Percentiles rank a stretch among this genome's conserved stretches.
These are phyloP conservation scores for Tuber melanosporum DNA, from an alignment of 495 filamentous ascomycete species.

Conservation along the genomic window DNA sequence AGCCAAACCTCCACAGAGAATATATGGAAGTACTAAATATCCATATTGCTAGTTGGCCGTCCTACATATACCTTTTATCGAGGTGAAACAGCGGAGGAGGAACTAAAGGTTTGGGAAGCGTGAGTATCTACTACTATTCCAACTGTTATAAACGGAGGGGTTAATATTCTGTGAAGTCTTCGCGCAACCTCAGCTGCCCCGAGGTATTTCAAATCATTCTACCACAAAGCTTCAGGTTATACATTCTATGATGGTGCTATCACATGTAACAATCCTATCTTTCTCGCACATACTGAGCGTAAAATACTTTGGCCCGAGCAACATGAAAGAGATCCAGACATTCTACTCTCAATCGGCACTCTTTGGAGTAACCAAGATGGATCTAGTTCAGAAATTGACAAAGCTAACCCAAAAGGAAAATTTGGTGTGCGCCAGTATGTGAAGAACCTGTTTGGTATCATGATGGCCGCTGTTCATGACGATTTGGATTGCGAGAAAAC, in stretches of 20 bases:
- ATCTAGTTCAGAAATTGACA: not conserved
- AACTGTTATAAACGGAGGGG: not conserved
- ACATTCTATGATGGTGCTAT: conserved; percentile 39
- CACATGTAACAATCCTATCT: conserved; percentile 44
- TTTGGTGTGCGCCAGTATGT: not conserved
- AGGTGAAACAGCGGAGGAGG: conserved; percentile 44
- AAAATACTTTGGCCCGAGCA: conserved; percentile 44
- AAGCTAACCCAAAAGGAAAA: rapidly evolving
- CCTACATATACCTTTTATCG: conserved; percentile 42
- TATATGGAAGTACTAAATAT: conserved; percentile 19
- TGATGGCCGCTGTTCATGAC: conserved; percentile 21
- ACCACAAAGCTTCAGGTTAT: conserved; percentile 40
- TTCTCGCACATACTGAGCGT: conserved; percentile 44
- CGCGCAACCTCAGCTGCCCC: conserved; percentile 50
- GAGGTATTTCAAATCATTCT: conserved; percentile 47
- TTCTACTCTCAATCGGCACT: conserved; percentile 46
- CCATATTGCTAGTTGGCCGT: not conserved
- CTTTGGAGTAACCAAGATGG: conserved; percentile 8
- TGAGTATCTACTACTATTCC: conserved; percentile 29
- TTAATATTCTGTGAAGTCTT: conserved; percentile 37
- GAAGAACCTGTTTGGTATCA: conserved; percentile 28
- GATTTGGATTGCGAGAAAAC: conserved; percentile 25
- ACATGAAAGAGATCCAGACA: conserved; percentile 41
- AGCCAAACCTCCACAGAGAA: not conserved
- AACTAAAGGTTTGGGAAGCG: conserved; percentile 51